phyloP scores from a whole-genome alignment of 768 basidiomycete genomes.

The Rubroboletus pulcherrimus region DNA sequence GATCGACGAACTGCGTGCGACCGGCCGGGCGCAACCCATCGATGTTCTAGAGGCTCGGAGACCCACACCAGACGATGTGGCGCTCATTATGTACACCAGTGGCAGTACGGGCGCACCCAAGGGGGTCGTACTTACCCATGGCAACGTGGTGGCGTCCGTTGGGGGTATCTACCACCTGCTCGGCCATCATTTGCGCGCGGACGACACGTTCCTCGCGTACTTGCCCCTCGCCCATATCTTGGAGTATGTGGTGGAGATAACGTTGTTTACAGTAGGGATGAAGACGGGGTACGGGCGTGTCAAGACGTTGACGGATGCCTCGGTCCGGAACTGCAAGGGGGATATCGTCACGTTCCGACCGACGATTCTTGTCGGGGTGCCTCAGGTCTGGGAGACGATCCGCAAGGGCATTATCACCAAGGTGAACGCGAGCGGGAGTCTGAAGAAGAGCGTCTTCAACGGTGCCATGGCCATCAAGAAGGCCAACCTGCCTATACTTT shows the following conservation, averaged over 20 bases:
- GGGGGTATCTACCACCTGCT: slow-evolving; percentile 78
- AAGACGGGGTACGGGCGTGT: slow-evolving; percentile 86
- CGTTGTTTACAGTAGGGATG: slow-evolving; percentile 71
- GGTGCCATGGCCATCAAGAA: slow-evolving; percentile 75
- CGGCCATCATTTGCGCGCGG: slow-evolving; percentile 42
- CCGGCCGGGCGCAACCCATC: slow-evolving; percentile 55
- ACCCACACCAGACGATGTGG: slow-evolving; percentile 50
- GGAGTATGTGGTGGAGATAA: slow-evolving; percentile 90
- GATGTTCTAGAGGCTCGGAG: slow-evolving; percentile 49
- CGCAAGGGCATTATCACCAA: slow-evolving; percentile 90
- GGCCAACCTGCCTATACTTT: slow-evolving; percentile 60
- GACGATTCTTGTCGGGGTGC: slow-evolving; percentile 91
- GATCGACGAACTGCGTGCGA: slow-evolving; percentile 65
- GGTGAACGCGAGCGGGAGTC: slow-evolving; percentile 59
- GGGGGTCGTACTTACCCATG: slow-evolving; percentile 86
- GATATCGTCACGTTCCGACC: slow-evolving; percentile 83
- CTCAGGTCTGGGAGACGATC: slow-evolving; percentile 96
- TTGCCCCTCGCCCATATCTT: slow-evolving; percentile 93
- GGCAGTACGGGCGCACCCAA: slow-evolving; percentile 93
- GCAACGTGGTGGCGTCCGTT: slow-evolving; percentile 80
- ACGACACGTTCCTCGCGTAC: slow-evolving; percentile 70
- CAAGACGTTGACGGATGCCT: slow-evolving; percentile 93
- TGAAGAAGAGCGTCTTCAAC: slow-evolving; percentile 78
- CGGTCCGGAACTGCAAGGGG: slow-evolving; percentile 84
- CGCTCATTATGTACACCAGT: slow-evolving; percentile 82